phyloP scores from a whole-genome alignment of 805 yeast genomes.

The Candida chauliodis region DNA sequence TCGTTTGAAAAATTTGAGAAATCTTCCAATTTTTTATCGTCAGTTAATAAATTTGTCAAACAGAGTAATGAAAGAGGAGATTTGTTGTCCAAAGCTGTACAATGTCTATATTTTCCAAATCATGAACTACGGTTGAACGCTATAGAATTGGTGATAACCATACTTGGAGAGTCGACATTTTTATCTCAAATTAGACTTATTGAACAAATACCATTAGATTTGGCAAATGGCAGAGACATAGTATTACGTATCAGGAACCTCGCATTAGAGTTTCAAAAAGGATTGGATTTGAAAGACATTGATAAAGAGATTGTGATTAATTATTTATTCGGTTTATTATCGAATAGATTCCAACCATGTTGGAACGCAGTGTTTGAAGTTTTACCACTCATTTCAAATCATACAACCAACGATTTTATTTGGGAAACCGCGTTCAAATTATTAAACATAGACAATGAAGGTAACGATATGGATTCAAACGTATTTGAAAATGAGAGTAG shows the following conservation, averaged over 20 bases:
- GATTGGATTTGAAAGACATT: constrained; percentile 12
- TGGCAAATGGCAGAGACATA: constrained; percentile 71
- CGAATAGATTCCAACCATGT: constrained; percentile 76
- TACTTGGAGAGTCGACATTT: constrained; percentile 30
- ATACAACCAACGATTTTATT: constrained; percentile 33
- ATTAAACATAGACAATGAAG: constrained; percentile 15
- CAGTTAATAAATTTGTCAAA: constrained; percentile 20
- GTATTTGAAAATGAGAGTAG: constrained; percentile 7
- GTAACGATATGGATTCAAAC: constrained; percentile 8
- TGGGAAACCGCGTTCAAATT: constrained; percentile 54
- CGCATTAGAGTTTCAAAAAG: constrained; percentile 37
- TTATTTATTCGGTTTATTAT: constrained; percentile 56
- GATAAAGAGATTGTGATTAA: constrained; percentile 30
- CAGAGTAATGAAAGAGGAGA: constrained; percentile 8
- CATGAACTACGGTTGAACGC: constrained; percentile 49
- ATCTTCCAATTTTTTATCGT: constrained; percentile 36
- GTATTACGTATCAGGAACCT: constrained; percentile 63
- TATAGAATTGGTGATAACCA: constrained; percentile 41
- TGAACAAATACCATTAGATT: constrained; percentile 70
- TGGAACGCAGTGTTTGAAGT: constrained; percentile 76
- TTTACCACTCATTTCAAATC: constrained; percentile 38
- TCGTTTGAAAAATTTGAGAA: constrained; percentile 21
- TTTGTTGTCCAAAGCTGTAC: constrained; percentile 13
- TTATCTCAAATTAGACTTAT: constrained; percentile 53
- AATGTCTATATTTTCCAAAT: constrained; percentile 47